phyloP scores from a whole-genome alignment of 2,329 filamentous ascomycete genomes.

The Verticillium nonalfalfae region DNA sequence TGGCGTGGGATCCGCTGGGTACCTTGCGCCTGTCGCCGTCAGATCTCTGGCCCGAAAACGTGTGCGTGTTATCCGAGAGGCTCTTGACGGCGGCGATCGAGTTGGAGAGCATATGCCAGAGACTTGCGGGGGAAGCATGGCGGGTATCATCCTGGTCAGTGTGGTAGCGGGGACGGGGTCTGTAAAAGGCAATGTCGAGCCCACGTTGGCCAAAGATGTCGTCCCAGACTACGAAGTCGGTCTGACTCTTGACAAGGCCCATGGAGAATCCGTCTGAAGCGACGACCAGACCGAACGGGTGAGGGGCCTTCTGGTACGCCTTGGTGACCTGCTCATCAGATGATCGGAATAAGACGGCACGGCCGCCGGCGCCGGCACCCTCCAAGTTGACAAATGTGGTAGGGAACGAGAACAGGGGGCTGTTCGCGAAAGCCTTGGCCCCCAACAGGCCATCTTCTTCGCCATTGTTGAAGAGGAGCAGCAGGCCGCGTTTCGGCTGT shows the following conservation, averaged over 20 bases:
- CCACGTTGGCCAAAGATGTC: slow-evolving; percentile 70
- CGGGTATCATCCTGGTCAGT: slow-evolving; percentile 81
- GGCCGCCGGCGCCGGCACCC: slow-evolving; percentile 85
- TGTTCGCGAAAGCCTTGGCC: slow-evolving; percentile 75
- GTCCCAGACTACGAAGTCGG: slow-evolving; percentile 82
- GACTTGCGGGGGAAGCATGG: slow-evolving; percentile 62
- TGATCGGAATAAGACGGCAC: slow-evolving; percentile 79
- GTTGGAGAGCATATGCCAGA: slow-evolving; percentile 95
- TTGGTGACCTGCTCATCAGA: slow-evolving; percentile 82
- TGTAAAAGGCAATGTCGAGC: slow-evolving; percentile 87
- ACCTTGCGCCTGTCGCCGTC: slow-evolving; percentile 54
- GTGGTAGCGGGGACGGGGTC: slow-evolving; percentile 81
- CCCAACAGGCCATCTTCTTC: slow-evolving; percentile 93
- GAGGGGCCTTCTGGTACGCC: slow-evolving; percentile 63
- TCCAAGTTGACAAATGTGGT: slow-evolving; percentile 93
- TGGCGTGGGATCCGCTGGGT: slow-evolving; percentile 55
- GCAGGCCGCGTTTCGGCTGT: slow-evolving; percentile 71
- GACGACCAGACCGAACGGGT: slow-evolving; percentile 81
- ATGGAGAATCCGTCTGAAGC: slow-evolving; percentile 78
- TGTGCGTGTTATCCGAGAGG: slow-evolving; percentile 61
- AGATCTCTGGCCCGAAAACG: slow-evolving; percentile 55
- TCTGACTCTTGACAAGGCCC: slow-evolving; percentile 75
- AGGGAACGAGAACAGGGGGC: slow-evolving; percentile 71
- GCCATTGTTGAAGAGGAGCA: slow-evolving; percentile 87
- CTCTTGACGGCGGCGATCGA: slow-evolving; percentile 68